A percentile compares a stretch with the other conserved stretches of the same genome.
phyloP scores from a whole-genome alignment of 208 protist species.

The Endotrypanum monterogeii region DNA sequence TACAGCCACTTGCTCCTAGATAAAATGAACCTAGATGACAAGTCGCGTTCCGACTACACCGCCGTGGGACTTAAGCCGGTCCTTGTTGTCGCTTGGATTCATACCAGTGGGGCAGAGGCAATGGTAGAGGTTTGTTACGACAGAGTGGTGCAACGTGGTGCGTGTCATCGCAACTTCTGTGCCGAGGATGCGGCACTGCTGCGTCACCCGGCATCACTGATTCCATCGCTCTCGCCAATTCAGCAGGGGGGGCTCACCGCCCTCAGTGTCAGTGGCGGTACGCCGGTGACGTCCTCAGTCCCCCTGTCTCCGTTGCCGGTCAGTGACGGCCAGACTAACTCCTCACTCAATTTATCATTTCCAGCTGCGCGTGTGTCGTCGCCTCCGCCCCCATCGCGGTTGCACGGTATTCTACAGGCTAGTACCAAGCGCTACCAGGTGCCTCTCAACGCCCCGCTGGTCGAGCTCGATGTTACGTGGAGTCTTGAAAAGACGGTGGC shows the following conservation, averaged over 20 bases:
- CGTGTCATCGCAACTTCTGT: constrained; percentile 62
- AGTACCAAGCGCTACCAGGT: constrained; percentile 39
- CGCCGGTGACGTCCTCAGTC: not conserved
- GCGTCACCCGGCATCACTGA: not conserved
- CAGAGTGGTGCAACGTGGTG: constrained; percentile 54
- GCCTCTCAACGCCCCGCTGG: constrained; percentile 30
- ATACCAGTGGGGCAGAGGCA: constrained; percentile 40
- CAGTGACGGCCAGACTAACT: not conserved
- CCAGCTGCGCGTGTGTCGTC: not conserved
- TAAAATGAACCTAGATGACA: constrained; percentile 82
- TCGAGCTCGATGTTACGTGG: constrained; percentile 61
- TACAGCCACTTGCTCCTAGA: constrained; percentile 82
- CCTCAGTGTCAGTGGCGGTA: not conserved
- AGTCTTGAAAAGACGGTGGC: constrained; percentile 18
- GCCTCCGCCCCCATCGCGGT: constrained; percentile 19
- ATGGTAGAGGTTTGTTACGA: constrained; percentile 63
- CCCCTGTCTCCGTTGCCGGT: not conserved
- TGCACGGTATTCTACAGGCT: constrained; percentile 52
- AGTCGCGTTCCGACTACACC: constrained; percentile 43
- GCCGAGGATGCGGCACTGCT: constrained; percentile 7
- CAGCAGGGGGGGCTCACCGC: not conserved
- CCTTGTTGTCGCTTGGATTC: constrained; percentile 52
- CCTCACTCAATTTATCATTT: not conserved
- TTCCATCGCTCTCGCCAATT: constrained; percentile 16
- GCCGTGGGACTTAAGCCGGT: constrained; percentile 32